Conservation (phyloP, 2,329 filamentous ascomycete species). For the Diaporthe citriasiana region DNA sequence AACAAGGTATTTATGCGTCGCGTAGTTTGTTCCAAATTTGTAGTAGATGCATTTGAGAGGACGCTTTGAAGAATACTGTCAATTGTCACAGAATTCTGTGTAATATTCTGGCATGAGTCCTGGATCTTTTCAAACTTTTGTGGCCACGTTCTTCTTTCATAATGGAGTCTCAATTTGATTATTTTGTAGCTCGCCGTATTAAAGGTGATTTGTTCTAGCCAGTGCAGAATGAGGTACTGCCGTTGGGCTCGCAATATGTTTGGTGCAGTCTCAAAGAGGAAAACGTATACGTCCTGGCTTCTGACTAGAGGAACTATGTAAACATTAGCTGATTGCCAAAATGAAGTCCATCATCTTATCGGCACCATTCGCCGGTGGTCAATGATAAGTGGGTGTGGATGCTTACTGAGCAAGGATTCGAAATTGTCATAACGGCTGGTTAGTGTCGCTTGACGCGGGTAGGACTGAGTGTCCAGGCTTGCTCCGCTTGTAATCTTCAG, state of each 20-base stretch:
- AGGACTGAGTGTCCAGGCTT: not conserved
- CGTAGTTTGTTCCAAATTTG: not conserved
- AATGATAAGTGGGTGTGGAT: no score
- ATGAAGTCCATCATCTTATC: fast-evolving
- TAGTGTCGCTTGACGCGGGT: not conserved
- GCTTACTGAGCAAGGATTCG: conserved; percentile 2
- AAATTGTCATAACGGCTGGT: not conserved
- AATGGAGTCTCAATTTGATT: conserved; percentile 5
- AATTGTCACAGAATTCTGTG: not conserved
- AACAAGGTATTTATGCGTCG: not conserved
- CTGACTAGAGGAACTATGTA: not conserved
- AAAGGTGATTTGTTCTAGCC: not conserved
- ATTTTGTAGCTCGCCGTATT: not conserved
- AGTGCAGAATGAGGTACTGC: not conserved
- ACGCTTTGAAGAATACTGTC: not conserved
- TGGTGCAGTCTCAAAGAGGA: conserved; percentile 8
- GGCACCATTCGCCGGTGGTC: no score
- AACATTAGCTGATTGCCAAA: not conserved
- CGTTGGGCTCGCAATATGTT: not conserved
- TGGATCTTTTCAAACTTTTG: not conserved
- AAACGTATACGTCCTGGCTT: not conserved
- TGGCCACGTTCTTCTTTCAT: conserved; percentile 4
- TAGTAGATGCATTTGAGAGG: no score
- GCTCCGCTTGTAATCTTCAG: not conserved
- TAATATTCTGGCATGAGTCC: not conserved